Conservation (phyloP, 139 green algal species). For the Micromonas commoda region DNA sequence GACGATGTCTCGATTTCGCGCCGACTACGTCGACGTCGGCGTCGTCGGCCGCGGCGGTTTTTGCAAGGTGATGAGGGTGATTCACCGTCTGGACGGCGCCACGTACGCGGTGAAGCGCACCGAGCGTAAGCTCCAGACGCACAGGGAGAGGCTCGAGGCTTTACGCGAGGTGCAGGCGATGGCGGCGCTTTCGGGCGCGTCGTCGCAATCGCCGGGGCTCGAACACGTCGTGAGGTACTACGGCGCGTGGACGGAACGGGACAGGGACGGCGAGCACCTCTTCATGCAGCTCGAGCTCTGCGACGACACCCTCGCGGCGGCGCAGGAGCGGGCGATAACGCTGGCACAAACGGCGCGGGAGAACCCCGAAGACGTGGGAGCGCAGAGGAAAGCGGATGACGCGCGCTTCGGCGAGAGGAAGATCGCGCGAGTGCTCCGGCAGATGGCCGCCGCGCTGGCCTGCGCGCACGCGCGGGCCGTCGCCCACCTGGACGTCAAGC, state of each 20-base stretch:
- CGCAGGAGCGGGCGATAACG: background rate
- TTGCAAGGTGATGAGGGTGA: conserved; percentile 57
- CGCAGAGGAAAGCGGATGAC: background rate
- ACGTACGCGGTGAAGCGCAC: conserved; percentile 84
- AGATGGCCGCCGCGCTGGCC: conserved; percentile 51
- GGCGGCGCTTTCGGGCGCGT: conserved; percentile 45
- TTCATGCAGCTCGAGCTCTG: conserved; percentile 90
- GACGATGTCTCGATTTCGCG: conserved; percentile 13
- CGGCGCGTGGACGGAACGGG: conserved; percentile 72
- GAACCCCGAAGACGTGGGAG: background rate
- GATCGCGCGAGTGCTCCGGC: conserved; percentile 2
- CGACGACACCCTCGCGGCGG: conserved; percentile 38
- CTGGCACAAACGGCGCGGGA: background rate
- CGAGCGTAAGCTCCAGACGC: conserved; percentile 40
- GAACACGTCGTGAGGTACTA: conserved; percentile 76
- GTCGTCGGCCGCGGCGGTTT: conserved; percentile 39
- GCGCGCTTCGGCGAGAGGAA: conserved; percentile 23
- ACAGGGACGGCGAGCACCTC: conserved; percentile 56
- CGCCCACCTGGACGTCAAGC: conserved; percentile 91
- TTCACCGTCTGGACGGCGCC: conserved; percentile 66
- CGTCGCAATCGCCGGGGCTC: conserved; percentile 53
- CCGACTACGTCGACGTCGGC: conserved; percentile 17
- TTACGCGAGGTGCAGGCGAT: conserved; percentile 77
- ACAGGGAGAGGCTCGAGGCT: conserved; percentile 42
- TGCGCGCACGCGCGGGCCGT: conserved; percentile 72